These are phyloP conservation scores for Calycina herbarum DNA, from an alignment of 2,329 filamentous ascomycete species.

Conservation along the genomic window DNA sequence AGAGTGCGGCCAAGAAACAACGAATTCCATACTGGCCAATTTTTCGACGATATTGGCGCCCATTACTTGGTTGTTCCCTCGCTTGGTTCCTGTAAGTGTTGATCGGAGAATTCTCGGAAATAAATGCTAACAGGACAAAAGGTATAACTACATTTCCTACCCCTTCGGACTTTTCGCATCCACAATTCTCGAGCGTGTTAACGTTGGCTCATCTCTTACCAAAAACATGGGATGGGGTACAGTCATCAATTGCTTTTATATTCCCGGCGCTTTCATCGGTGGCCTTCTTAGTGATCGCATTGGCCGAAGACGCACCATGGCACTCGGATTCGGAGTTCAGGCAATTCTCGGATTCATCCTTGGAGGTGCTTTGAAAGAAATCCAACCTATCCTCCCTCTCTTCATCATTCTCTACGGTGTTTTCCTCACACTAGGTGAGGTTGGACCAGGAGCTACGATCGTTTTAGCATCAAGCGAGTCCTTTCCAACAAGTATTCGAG, in stretches of 20 bases:
- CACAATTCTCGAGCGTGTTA: constrained; percentile 66
- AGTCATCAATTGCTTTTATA: constrained; percentile 84
- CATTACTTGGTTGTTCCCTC: constrained; percentile 40
- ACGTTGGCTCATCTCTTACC: constrained; percentile 61
- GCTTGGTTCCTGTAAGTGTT: constrained; percentile 42
- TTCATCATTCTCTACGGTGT: constrained; percentile 81
- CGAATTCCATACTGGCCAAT: constrained; percentile 54
- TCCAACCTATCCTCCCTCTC: constrained; percentile 68
- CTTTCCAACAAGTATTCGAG: constrained; percentile 80
- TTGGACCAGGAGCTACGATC: constrained; percentile 90
- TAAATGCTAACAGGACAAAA: constrained; percentile 19
- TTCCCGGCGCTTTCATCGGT: constrained; percentile 77
- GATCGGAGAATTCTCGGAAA: constrained; percentile 28
- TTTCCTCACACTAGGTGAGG: constrained; percentile 74
- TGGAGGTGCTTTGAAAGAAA: constrained; percentile 69
- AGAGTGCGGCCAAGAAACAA: constrained; percentile 27
- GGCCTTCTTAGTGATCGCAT: constrained; percentile 76
- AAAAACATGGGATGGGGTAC: constrained; percentile 86
- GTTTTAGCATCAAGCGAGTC: constrained; percentile 85
- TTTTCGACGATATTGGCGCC: constrained; percentile 65
- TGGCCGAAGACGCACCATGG: constrained; percentile 74
- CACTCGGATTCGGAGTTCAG: constrained; percentile 69
- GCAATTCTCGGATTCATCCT: constrained; percentile 84
- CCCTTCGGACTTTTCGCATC: constrained; percentile 83
- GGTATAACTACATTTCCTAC: constrained; percentile 55